Base-by-base conservation (phyloP, 805 yeast species). In the Candida gorgasii region DNA sequence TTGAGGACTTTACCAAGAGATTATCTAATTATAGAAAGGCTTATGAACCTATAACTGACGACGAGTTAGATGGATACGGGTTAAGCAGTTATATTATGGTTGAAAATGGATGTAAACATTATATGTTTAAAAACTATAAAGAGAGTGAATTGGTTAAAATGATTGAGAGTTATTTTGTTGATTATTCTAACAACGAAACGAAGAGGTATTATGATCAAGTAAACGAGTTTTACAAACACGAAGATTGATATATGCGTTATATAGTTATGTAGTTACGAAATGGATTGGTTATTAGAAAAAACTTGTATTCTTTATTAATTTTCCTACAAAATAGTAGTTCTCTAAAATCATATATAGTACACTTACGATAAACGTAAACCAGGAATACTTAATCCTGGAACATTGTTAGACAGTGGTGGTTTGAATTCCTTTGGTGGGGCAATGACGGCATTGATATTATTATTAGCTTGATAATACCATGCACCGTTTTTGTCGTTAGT, bases 1-100 rank as follows among this genome's bases (percentile, higher is more conserved):
- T 82, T 13, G 49, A 62, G 3, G 89, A 84, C 63, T 84, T 84
- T 53, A 68, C 80, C 32, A 67, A 68, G 39, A 69, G 90, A 48
- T 65, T 82, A 8, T 61, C 68, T 32, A 73, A 75, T 48, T 84
- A 84, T 58, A 66, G 62, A 38, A 50, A 55, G 33, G 69, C 59
- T 5, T 59, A 65, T 42, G 56, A 65, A 39, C 67, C 66, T 8
- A 49, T 65, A 16, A 53, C 59, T 3, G 35, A 42, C 6, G 54
- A 49, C 3, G 70, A 65, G 43, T 45, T 63, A 20, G 36, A 35
- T 8, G n/a, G 22, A 7, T 61, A 57, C 43, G 42, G 34, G 17
- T 39, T 62, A 8, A 36, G 50, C 2, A 43, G 57, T 47, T 63
- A 65, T 44, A 43, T 62, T 13, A 50, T 49, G 40, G 37, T 61